Evolutionary conservation across 2,329 filamentous ascomycete species (phyloP).

Genomic region (Monilinia fructigena): DNA sequence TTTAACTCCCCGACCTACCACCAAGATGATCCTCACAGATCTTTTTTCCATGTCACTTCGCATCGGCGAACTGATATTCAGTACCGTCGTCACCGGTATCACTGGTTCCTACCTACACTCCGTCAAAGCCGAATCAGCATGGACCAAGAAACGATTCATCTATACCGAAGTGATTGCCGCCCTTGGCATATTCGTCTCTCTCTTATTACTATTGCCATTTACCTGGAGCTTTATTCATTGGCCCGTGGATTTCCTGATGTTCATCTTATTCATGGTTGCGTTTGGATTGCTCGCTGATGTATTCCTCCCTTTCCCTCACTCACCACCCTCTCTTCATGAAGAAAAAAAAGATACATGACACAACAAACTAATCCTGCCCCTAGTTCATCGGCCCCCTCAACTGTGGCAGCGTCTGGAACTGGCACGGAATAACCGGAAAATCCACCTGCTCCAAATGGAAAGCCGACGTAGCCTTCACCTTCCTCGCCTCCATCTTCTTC

Average conservation of each 20-base stretch:
- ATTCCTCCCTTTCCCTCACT: background rate
- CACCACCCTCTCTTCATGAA: too few relatives aligned
- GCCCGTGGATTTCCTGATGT: constrained; percentile 68
- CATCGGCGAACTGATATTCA: constrained; percentile 12
- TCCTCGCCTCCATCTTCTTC: constrained; percentile 34
- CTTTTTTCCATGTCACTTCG: constrained; percentile 2
- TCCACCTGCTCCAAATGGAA: constrained; percentile 67
- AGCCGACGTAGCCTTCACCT: constrained; percentile 46
- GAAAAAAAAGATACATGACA: background rate
- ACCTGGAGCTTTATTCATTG: constrained; percentile 66
- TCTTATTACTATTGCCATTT: constrained; percentile 74
- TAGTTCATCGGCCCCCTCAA: constrained; percentile 75
- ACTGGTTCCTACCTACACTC: constrained; percentile 11
- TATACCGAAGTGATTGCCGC: constrained; percentile 46
- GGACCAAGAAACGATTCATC: constrained; percentile 23
- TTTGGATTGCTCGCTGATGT: constrained; percentile 44
- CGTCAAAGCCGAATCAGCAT: background rate
- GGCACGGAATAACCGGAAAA: constrained; percentile 78
- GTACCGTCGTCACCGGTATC: constrained; percentile 9
- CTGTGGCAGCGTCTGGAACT: constrained; percentile 74
- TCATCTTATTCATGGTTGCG: constrained; percentile 58
- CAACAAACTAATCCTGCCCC: background rate
- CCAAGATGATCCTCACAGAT: background rate
- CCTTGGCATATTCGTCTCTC: constrained; percentile 64
- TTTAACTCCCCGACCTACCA: background rate